Evolutionary conservation across 2,329 filamentous ascomycete species (phyloP).

Genomic region (Coniochaeta ligniaria): DNA sequence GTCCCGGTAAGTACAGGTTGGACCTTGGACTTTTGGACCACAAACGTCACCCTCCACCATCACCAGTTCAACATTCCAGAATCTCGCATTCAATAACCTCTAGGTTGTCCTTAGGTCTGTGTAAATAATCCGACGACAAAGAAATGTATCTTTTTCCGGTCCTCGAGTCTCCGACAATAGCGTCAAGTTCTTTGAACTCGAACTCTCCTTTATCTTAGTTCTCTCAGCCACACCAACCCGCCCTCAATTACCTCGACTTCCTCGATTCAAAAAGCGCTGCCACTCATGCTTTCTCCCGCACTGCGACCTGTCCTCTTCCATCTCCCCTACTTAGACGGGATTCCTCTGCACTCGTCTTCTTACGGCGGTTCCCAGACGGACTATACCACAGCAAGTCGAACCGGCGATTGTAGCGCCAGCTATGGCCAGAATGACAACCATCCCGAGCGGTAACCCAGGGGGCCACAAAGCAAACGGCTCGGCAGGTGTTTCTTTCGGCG

Average conservation of each 20-base stretch:
- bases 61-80: neutral
- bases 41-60: neutral
- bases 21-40: too few relatives aligned
- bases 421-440: neutral
- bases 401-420: neutral
- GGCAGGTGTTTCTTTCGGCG: neutral
- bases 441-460: neutral
- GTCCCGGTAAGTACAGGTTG: too few relatives aligned
- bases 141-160: neutral
- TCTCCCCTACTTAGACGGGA: neutral
- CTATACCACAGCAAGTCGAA: neutral
- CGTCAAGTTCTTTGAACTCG: neutral
- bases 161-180: neutral
- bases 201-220: neutral
- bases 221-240: neutral
- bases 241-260: neutral
- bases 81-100: neutral
- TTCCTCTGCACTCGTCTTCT: neutral
- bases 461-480: neutral
- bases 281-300: slow-evolving; percentile 4
- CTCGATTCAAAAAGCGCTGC: neutral
- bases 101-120: neutral
- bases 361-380: neutral
- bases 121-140: neutral
- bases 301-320: neutral